Percentiles rank a stretch among this genome's conserved stretches.
These are phyloP conservation scores for Catharanthus roseus DNA, from an alignment of 257 asterid species.

Conservation along the genomic window DNA sequence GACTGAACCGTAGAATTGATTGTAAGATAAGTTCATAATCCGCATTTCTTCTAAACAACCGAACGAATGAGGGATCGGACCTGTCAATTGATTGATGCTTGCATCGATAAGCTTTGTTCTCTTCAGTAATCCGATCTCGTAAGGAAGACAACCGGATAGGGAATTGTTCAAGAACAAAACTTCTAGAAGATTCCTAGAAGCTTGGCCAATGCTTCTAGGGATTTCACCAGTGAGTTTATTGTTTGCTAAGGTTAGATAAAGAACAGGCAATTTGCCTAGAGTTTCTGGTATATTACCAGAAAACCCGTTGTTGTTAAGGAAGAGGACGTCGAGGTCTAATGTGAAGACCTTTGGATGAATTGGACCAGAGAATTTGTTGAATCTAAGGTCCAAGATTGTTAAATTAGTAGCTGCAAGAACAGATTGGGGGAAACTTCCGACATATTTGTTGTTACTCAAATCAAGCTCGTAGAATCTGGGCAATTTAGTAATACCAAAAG, in stretches of 20 bases:
- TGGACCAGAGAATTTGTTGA: constrained; percentile 36
- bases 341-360: constrained; percentile 38
- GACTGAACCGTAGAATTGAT: constrained; percentile 46
- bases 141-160: constrained; percentile 61
- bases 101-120: constrained; percentile 38
- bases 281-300: constrained; percentile 33
- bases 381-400: constrained; percentile 60
- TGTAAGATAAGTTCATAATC: constrained; percentile 30
- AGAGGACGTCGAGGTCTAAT: constrained; percentile 56
- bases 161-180: constrained; percentile 38
- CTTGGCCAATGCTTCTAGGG: constrained; percentile 46
- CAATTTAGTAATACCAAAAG: constrained; percentile 18
- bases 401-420: constrained; percentile 44
- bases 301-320: constrained; percentile 59
- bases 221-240: constrained; percentile 46
- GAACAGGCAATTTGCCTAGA: constrained; percentile 37
- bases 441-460: constrained; percentile 54
- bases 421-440: constrained; percentile 41
- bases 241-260: constrained; percentile 52
- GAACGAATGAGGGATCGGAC: constrained; percentile 58
- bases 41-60: constrained; percentile 40
- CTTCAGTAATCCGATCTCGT: constrained; percentile 44
- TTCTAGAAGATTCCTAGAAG: constrained; percentile 28
- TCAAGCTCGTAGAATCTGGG: constrained; percentile 49
- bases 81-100: constrained; percentile 46